Evolutionary conservation across 1,139 yeast genomes (phyloP), one percentile per base, ranked within the genome.

Genomic region (Saccharomyces pastorianus): DNA sequence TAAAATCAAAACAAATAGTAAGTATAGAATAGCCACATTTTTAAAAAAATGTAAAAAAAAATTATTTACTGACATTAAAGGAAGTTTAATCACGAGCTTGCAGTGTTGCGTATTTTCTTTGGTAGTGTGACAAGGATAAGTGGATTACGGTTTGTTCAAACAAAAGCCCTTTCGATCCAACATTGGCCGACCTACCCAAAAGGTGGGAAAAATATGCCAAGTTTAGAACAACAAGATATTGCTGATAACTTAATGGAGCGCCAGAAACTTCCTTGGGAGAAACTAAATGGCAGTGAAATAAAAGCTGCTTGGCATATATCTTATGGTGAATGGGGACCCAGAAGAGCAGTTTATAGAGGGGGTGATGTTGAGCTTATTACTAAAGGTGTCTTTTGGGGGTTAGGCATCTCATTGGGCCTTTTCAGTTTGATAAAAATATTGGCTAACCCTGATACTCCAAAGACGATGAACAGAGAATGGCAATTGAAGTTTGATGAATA

Each of bases 281-380:
- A 90, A 69, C 80, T 93, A 70, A 83, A 96, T 51, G 72, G 79
- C 29, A 88, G 88, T 61, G 99, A 93, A 79, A 91, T 91, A 84
- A 87, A 85, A 75, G 98, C 98, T 59, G 95, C 96, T 57, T 91
- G 95, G 87, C 93, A 85, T 78, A 88, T 93, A 66, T 90, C 98
- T 32, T 93, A 90, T 74, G 99, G 99, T 64, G 88, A 88, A 68
- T 95, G 99, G 98, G 99, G 99, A 59, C 99, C 99, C 76, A 89
- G 99, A 82, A 88, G 84, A 76, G 98, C 98, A 61, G 82, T 90
- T 66, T 90, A 89, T 76, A 83, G 83, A 56, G 85, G 90, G 67
- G 96, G 96, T 68, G 96, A 91, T 69, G 79, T 75, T 64, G 75
- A 82, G 68, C 84, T 80, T 75, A 87, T 93, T 63, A 76, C 85